Percentiles rank a stretch among this genome's conserved stretches.
These are phyloP conservation scores for Phytophthora fragariaefolia DNA, from an alignment of 352 stramenopile genomes.

Conservation along the genomic window DNA sequence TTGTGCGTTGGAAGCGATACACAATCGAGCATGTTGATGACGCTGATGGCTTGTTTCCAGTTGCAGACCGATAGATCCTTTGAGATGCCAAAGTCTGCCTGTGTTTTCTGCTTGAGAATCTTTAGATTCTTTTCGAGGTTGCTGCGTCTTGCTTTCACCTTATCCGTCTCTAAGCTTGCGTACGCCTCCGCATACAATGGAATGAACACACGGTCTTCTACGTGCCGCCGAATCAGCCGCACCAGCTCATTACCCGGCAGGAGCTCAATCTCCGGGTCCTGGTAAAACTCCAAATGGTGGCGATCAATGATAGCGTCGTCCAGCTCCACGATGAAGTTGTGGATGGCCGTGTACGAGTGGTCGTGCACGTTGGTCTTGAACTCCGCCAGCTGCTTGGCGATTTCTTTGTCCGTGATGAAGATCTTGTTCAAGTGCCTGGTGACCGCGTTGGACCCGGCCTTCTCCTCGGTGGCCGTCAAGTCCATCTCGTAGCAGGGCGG, in stretches of 20 bases:
- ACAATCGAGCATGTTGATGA: conserved; percentile 75
- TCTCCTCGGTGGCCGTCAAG: conserved; percentile 67
- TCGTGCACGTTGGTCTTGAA: conserved; percentile 61
- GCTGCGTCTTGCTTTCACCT: conserved; percentile 43
- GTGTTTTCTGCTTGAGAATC: conserved; percentile 56
- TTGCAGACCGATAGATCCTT: conserved; percentile 67
- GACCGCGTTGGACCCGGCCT: conserved; percentile 54
- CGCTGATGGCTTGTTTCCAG: conserved; percentile 61
- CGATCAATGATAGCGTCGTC: conserved; percentile 77
- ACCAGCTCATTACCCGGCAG: conserved; percentile 78
- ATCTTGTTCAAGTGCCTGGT: conserved; percentile 83
- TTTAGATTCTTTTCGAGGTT: conserved; percentile 63
- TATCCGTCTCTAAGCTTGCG: conserved; percentile 53
- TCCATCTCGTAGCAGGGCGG: conserved; percentile 71
- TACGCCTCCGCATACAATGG: conserved; percentile 62
- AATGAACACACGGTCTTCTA: conserved; percentile 86
- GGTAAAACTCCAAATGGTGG: conserved; percentile 68
- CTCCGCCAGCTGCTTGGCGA: conserved; percentile 55
- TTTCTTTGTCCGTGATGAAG: conserved; percentile 68
- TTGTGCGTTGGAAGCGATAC: conserved; percentile 86
- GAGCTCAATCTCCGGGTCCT: conserved; percentile 65
- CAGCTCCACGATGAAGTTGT: conserved; percentile 67
- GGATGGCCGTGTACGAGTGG: conserved; percentile 57
- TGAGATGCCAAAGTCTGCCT: conserved; percentile 71
- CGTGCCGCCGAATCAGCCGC: conserved; percentile 73